Conservation (phyloP, 495 filamentous ascomycete genomes). For the Hypomontagnella submonticulosa region DNA sequence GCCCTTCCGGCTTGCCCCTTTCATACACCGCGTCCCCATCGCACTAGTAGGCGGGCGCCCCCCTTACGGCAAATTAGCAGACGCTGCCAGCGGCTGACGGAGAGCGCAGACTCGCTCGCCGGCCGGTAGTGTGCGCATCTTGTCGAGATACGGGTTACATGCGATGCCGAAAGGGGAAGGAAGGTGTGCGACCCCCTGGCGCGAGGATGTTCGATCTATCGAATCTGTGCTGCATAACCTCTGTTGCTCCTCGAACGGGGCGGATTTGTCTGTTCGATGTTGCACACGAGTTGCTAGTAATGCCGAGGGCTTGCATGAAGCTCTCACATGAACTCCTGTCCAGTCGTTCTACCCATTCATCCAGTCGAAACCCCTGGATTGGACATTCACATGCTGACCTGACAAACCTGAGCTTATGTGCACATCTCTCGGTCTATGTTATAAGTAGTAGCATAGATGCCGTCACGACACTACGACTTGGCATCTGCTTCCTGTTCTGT, state of each 20-base stretch:
- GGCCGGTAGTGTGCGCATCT: too few relatives aligned
- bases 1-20: constrained; percentile 28
- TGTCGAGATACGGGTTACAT: background rate
- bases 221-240: background rate
- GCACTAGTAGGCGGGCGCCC: background rate
- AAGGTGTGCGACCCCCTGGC: constrained; percentile 8
- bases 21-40: constrained; percentile 28
- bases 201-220: constrained; percentile 1
- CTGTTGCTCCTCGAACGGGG: background rate
- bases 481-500: constrained; percentile 1
- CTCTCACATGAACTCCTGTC: constrained; percentile 24
- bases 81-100: too few relatives aligned
- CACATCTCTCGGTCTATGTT: background rate
- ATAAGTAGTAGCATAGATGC: constrained; percentile 19
- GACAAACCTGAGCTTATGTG: constrained; percentile 12
- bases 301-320: constrained; percentile 18
- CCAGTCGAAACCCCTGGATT: constrained; percentile 17
- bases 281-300: constrained; percentile 19
- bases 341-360: constrained; percentile 28
- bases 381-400: constrained; percentile 32
- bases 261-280: constrained; percentile 12
- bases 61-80: background rate
- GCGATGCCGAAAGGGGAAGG: constrained; percentile 37
- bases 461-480: background rate
- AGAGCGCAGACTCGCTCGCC: too few relatives aligned